Evolutionary conservation across 192 early-diverging fungal species (phyloP).

Genomic region (Borealophlyctis nickersoniae): DNA sequence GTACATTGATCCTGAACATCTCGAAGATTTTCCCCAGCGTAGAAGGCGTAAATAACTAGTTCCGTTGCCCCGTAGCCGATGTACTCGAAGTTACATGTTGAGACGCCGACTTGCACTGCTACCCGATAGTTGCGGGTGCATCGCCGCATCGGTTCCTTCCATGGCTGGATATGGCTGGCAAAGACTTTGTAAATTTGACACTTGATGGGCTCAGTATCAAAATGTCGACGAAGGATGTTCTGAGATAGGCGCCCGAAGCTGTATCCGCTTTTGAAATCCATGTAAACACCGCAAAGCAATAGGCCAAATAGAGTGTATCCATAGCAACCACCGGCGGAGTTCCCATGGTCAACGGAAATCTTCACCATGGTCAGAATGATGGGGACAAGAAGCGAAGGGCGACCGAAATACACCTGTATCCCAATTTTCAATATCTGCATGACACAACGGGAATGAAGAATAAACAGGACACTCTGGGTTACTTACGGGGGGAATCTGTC

Average conservation of each 20-base stretch:
- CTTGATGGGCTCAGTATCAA: constrained; percentile 17
- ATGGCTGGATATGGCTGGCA: constrained; percentile 34
- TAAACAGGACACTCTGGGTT: neutral
- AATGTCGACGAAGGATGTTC: neutral
- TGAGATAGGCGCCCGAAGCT: constrained; percentile 24
- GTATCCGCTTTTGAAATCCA: constrained; percentile 17
- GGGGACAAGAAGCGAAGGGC: constrained; percentile 18
- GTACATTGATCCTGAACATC: constrained; percentile 8
- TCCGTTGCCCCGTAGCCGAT: constrained; percentile 25
- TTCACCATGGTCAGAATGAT: constrained; percentile 29
- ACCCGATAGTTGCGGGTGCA: constrained; percentile 16
- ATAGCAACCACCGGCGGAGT: constrained; percentile 17
- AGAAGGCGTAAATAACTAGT: constrained; percentile 24
- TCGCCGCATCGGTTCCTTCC: constrained; percentile 30
- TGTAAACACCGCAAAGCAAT: constrained; percentile 18
- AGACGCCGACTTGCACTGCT: constrained; percentile 26
- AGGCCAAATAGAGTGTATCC: constrained; percentile 30
- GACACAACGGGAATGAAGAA: neutral
- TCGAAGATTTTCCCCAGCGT: constrained; percentile 17
- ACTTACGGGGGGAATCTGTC: neutral
- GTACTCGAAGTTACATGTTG: constrained; percentile 32
- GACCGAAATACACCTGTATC: constrained; percentile 25
- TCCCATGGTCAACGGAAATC: constrained; percentile 11
- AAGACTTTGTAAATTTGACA: constrained; percentile 37
- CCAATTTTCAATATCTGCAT: neutral